A percentile compares a stretch with the other conserved stretches of the same genome.
Evolutionary conservation across 208 protist genomes (phyloP).

Genomic region (Trypanosoma rangeli): DNA sequence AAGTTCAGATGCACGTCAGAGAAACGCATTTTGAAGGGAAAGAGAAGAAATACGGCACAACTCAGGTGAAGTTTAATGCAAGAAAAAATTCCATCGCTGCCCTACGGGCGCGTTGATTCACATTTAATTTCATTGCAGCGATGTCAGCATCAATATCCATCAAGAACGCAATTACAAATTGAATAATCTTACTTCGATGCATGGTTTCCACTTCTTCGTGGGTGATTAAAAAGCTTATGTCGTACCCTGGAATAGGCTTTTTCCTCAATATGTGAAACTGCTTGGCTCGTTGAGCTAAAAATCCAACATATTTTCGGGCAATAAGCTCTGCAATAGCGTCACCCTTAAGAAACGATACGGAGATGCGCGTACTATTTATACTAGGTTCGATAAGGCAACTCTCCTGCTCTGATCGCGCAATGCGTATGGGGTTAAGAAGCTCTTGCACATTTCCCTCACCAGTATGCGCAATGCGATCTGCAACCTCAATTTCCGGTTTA

Average conservation of each 20-base stretch:
- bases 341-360: conserved; percentile 87
- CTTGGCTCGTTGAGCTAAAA: conserved; percentile 94
- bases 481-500: conserved; percentile 97
- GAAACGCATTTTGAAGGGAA: conserved; percentile 21
- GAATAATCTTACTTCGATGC: conserved; percentile 93
- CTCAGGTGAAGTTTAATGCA: conserved; percentile 16
- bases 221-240: conserved; percentile 97
- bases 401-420: conserved; percentile 76
- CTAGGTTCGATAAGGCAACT: conserved; percentile 92
- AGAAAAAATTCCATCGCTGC: conserved; percentile 46
- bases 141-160: conserved; percentile 97
- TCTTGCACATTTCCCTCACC: conserved; percentile 38
- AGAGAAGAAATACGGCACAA: background rate
- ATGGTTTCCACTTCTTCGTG: conserved; percentile 96
- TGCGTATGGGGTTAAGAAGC: conserved; percentile 84
- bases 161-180: conserved; percentile 97
- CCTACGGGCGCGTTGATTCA: conserved; percentile 38
- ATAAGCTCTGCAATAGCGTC: conserved; percentile 96
- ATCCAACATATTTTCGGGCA: conserved; percentile 92
- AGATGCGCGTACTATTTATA: conserved; percentile 97
- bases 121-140: conserved; percentile 91
- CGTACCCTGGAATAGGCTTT: conserved; percentile 94
- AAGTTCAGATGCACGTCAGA: background rate
- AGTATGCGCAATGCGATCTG: conserved; percentile 2
- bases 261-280: conserved; percentile 94